Conservation (phyloP, 139 green algal species). For the Diplosphaera chodatii region DNA sequence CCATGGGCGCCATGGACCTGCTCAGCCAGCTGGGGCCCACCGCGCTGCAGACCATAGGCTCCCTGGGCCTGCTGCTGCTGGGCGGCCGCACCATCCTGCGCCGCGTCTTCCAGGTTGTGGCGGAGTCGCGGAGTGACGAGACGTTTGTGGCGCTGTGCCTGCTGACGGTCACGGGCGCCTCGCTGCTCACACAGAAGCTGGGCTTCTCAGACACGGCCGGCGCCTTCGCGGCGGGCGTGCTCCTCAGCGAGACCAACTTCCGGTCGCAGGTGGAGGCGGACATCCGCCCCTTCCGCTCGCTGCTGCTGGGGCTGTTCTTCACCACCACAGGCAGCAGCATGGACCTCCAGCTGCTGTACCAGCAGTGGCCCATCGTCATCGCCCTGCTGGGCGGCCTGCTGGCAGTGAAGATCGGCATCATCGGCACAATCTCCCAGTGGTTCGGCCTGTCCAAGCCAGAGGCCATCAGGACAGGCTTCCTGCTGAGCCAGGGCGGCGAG, state of each 20-base stretch:
- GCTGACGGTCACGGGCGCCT: conserved; percentile 83
- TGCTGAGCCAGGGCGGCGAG: conserved; percentile 91
- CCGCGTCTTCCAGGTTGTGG: conserved; percentile 77
- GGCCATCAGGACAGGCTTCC: conserved; percentile 75
- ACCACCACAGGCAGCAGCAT: conserved; percentile 68
- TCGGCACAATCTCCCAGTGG: conserved; percentile 55
- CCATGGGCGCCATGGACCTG: conserved; percentile 27
- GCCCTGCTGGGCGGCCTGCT: conserved; percentile 74
- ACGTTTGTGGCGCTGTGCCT: conserved; percentile 92
- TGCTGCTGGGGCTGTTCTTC: conserved; percentile 94
- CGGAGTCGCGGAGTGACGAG: conserved; percentile 64
- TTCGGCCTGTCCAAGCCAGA: conserved; percentile 76
- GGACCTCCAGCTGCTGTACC: conserved; percentile 58
- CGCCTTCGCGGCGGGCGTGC: conserved; percentile 84
- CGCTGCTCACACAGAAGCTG: conserved; percentile 71
- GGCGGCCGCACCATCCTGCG: conserved; percentile 75
- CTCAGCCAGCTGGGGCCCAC: conserved; percentile 63
- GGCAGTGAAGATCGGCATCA: conserved; percentile 77
- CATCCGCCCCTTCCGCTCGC: conserved; percentile 83
- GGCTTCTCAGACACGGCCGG: conserved; percentile 89
- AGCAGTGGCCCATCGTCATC: conserved; percentile 63
- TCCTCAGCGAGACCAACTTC: conserved; percentile 85
- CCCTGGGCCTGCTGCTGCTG: conserved; percentile 76
- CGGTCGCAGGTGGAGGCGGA: conserved; percentile 80
- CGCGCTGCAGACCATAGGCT: conserved; percentile 53